These are phyloP conservation scores for Fraxinus latifolia DNA, from an alignment of 305 asterid genomes.

Conservation along the genomic window DNA sequence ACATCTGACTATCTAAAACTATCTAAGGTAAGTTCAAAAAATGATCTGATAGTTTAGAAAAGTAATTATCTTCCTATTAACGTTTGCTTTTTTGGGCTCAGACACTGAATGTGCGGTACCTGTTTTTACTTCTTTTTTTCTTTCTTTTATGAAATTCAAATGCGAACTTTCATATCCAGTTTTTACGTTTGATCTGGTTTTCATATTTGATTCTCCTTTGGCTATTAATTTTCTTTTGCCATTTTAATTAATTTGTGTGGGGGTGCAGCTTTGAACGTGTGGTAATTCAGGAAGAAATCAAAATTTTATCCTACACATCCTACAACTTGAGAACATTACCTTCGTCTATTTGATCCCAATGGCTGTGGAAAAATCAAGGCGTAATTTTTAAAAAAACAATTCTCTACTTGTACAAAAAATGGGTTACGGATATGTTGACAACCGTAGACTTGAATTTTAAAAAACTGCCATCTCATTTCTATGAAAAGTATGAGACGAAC, in stretches of 20 bases:
- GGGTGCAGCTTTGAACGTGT: neutral
- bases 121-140: neutral
- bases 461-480: no score
- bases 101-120: constrained; percentile 13
- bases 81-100: neutral
- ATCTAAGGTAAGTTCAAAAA: neutral
- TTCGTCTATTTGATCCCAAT: no score
- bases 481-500: no score
- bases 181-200: neutral
- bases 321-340: no score
- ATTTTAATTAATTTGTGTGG: neutral
- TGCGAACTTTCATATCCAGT: neutral
- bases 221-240: neutral
- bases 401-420: no score
- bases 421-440: no score
- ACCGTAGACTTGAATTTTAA: no score
- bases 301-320: no score
- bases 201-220: neutral
- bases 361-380: no score
- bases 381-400: no score
- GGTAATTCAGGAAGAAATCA: neutral
- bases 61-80: neutral
- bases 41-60: neutral
- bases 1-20: constrained; percentile 5
- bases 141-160: neutral